These are phyloP conservation scores for Cladobotryum mycophilum DNA, from an alignment of 2,329 filamentous ascomycete species.

Conservation along the genomic window DNA sequence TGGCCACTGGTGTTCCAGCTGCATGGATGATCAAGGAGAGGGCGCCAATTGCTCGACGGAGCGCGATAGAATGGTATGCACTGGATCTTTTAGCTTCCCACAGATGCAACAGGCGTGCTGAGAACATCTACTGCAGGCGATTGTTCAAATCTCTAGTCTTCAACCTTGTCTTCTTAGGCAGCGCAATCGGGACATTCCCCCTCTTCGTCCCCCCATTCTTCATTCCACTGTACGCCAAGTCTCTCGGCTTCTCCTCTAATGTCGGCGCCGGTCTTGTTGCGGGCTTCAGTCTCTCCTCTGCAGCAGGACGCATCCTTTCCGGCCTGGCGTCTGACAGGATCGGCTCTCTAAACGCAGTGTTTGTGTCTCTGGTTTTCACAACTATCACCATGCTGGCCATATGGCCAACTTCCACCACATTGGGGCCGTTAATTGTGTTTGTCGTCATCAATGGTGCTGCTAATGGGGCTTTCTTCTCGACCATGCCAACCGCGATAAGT, in stretches of 20 bases:
- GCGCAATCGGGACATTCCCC: conserved; percentile 50
- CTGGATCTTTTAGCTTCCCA: not conserved
- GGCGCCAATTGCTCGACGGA: conserved; percentile 32
- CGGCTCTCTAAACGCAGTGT: conserved; percentile 47
- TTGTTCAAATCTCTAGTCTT: conserved; percentile 47
- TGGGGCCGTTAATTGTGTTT: conserved; percentile 48
- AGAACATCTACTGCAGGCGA: conserved; percentile 22
- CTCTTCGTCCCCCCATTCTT: conserved; percentile 57
- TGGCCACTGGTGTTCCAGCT: conserved; percentile 46
- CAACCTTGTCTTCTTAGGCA: conserved; percentile 42
- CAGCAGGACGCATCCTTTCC: conserved; percentile 45
- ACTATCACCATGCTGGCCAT: conserved; percentile 50
- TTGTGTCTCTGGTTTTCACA: conserved; percentile 41
- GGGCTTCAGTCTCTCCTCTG: conserved; percentile 52
- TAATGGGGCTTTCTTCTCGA: conserved; percentile 55
- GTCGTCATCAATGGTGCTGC: conserved; percentile 51
- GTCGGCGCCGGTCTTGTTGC: conserved; percentile 50
- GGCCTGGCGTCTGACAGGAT: conserved; percentile 47
- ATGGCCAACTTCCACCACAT: conserved; percentile 50
- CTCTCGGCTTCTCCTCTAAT: conserved; percentile 42
- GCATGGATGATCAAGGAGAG: conserved; percentile 45
- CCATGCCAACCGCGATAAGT: conserved; percentile 53
- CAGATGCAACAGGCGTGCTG: not conserved
- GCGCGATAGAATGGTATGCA: conserved; percentile 22
- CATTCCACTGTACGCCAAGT: conserved; percentile 45